Percentiles rank a stretch among this genome's conserved stretches.
Conservation (phyloP, 2,329 filamentous ascomycete species). For the Pseudocercospora pini-densiflorae region DNA sequence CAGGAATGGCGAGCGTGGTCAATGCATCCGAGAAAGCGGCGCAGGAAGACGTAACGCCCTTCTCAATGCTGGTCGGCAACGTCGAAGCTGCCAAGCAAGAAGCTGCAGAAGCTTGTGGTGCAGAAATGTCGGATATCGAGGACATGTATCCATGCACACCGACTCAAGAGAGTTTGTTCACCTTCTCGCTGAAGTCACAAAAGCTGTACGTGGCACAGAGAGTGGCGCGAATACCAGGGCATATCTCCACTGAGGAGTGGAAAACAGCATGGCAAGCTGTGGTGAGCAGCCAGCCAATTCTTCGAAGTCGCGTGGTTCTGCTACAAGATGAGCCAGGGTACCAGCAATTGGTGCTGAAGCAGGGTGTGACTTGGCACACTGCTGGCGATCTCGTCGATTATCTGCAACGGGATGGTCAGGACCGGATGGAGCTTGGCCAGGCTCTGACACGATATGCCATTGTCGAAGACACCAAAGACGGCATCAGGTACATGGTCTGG, state of each 20-base stretch:
- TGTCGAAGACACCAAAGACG: constrained; percentile 27
- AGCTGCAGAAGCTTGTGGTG: background rate
- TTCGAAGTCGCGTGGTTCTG: constrained; percentile 43
- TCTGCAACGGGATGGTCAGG: constrained; percentile 41
- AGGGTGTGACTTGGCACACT: constrained; percentile 38
- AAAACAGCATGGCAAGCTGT: constrained; percentile 44
- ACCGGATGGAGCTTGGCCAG: constrained; percentile 47
- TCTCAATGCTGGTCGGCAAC: constrained; percentile 9
- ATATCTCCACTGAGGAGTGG: constrained; percentile 39
- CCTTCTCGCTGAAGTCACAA: constrained; percentile 55
- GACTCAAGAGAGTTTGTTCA: constrained; percentile 47
- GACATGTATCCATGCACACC: constrained; percentile 54
- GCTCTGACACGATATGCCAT: constrained; percentile 47
- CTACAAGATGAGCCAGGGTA: constrained; percentile 15
- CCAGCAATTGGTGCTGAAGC: constrained; percentile 34
- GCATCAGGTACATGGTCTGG: constrained; percentile 34
- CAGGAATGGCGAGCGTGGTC: constrained; percentile 1
- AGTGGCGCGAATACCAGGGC: background rate
- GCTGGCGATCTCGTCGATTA: constrained; percentile 39
- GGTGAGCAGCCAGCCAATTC: constrained; percentile 38
- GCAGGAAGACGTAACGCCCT: background rate
- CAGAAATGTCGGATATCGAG: constrained; percentile 39
- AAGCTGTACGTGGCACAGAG: constrained; percentile 58
- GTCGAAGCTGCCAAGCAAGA: background rate
- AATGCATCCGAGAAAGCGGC: background rate